Percentiles rank a stretch among this genome's conserved stretches.
phyloP scores from a whole-genome alignment of 2,329 filamentous ascomycete species.

The Talaromyces sp. region DNA sequence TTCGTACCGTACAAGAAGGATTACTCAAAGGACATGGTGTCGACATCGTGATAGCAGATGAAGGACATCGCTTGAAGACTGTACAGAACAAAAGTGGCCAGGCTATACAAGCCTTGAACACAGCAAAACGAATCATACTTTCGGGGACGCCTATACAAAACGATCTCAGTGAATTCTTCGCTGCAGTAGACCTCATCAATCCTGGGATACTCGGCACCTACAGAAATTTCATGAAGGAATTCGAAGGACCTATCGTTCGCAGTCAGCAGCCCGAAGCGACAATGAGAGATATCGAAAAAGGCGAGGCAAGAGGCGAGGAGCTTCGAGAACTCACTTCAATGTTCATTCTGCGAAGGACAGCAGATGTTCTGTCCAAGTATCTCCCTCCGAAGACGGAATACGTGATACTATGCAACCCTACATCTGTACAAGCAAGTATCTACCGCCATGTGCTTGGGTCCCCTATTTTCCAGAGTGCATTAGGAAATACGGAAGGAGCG shows the following conservation, averaged over 20 bases:
- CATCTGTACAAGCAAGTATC: constrained; percentile 57
- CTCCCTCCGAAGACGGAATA: constrained; percentile 66
- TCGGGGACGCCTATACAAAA: constrained; percentile 68
- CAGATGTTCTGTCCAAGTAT: constrained; percentile 64
- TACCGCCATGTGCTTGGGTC: constrained; percentile 64
- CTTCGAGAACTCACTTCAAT: constrained; percentile 58
- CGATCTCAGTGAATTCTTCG: constrained; percentile 64
- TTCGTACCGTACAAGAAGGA: constrained; percentile 63
- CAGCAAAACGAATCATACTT: constrained; percentile 59
- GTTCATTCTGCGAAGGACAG: constrained; percentile 65
- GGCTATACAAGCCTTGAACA: constrained; percentile 63
- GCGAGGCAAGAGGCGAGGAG: constrained; percentile 60
- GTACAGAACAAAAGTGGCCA: constrained; percentile 65
- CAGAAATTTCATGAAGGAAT: constrained; percentile 61
- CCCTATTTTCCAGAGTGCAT: constrained; percentile 58
- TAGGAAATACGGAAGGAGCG: constrained; percentile 61
- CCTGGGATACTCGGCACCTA: constrained; percentile 62
- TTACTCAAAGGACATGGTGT: constrained; percentile 61
- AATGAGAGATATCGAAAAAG: constrained; percentile 60
- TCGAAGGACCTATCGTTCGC: constrained; percentile 62
- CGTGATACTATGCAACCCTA: constrained; percentile 64
- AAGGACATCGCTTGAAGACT: constrained; percentile 66
- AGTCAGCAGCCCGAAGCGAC: constrained; percentile 63
- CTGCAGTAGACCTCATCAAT: constrained; percentile 67
- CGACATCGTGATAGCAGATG: constrained; percentile 68